Percentiles rank a stretch among this genome's conserved stretches.
These are phyloP conservation scores for Caryopteris hybrid DNA, from an alignment of 305 asterid species.

Conservation along the genomic window DNA sequence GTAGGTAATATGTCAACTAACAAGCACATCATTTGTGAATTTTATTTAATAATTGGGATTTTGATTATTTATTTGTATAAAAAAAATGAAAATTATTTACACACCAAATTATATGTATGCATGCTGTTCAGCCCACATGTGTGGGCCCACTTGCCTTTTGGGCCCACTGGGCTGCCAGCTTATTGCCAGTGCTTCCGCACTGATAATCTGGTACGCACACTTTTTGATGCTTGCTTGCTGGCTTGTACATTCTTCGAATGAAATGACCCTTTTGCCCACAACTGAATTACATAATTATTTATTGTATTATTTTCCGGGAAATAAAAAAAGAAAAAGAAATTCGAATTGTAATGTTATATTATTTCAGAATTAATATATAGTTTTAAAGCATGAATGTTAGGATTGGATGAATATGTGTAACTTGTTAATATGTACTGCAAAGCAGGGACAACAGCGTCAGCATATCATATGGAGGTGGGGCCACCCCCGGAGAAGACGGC, in stretches of 20 bases:
- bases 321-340: too few species aligned
- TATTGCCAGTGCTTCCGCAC: constrained; percentile 27
- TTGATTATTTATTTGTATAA: too few species aligned
- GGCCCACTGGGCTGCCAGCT: constrained; percentile 24
- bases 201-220: neutral
- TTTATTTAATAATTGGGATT: neutral
- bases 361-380: too few species aligned
- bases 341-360: too few species aligned
- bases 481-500: constrained; percentile 26
- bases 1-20: neutral
- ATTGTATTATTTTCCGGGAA: too few species aligned
- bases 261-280: constrained; percentile 13
- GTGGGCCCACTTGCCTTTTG: constrained; percentile 20
- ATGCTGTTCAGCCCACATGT: constrained; percentile 31
- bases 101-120: neutral
- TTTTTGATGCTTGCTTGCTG: constrained; percentile 4
- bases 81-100: too few species aligned
- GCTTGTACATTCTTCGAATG: neutral
- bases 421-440: neutral
- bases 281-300: neutral
- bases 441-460: constrained; percentile 58
- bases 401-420: neutral
- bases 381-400: too few species aligned
- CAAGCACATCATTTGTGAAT: too few species aligned
- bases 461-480: constrained; percentile 56